Evolutionary conservation across 2,329 filamentous ascomycete genomes (phyloP).

Genomic region (Neodidymelliopsis sp.): DNA sequence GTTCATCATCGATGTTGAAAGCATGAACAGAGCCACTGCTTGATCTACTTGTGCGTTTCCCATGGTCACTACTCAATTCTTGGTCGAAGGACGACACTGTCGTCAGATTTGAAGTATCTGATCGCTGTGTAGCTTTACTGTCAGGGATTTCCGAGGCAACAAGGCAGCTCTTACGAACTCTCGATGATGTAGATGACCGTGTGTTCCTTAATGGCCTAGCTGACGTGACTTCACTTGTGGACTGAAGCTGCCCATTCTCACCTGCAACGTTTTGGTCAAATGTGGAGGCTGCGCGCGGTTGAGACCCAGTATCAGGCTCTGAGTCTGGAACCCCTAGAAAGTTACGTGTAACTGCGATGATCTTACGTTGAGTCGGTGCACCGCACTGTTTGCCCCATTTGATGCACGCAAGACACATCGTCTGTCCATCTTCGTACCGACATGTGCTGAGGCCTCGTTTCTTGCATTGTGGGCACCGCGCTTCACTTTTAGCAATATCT

Average conservation of each 20-base stretch:
- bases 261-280: too few species aligned
- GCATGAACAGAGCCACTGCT: neutral
- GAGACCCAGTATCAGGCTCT: too few species aligned
- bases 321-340: neutral
- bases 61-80: neutral
- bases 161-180: neutral
- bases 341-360: neutral
- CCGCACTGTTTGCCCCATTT: slow-evolving; percentile 6
- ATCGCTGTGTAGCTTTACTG: neutral
- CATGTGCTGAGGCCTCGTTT: slow-evolving; percentile 23
- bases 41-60: neutral
- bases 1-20: too few species aligned
- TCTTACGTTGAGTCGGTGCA: neutral
- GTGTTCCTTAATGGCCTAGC: neutral
- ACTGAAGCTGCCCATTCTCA: too few species aligned
- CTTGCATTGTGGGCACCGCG: slow-evolving; percentile 25
- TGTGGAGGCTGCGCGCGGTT: too few species aligned
- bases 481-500: slow-evolving; percentile 17
- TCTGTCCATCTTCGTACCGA: slow-evolving; percentile 6
- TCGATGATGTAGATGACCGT: neutral
- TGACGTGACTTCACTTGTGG: too few species aligned
- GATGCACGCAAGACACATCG: slow-evolving; percentile 20
- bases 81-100: neutral
- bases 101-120: neutral
- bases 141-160: neutral